These are phyloP conservation scores for Aphanocladium album DNA, from an alignment of 2,329 filamentous ascomycete species.

Conservation along the genomic window DNA sequence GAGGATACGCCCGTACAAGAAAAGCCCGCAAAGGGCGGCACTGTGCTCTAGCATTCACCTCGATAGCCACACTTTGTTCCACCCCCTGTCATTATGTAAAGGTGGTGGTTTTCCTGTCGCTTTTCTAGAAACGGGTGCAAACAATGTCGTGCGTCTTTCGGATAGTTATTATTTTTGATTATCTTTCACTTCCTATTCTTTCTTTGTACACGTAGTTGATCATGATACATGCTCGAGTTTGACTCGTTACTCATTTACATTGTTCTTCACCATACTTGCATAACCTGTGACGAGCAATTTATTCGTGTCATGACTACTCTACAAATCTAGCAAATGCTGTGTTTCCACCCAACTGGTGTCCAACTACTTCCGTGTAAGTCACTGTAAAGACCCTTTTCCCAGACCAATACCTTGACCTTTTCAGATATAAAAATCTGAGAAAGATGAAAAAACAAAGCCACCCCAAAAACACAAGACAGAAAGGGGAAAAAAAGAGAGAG, in stretches of 20 bases:
- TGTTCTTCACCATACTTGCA: no score
- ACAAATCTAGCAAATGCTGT: no score
- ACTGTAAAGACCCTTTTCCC: no score
- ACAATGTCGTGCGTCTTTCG: background rate
- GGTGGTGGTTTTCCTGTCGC: background rate
- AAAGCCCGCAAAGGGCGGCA: slow-evolving; percentile 9
- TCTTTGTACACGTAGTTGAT: background rate
- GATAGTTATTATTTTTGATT: background rate
- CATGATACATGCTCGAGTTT: background rate
- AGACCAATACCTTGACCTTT: no score
- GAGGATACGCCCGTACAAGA: slow-evolving; percentile 10
- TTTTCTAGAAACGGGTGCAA: background rate
- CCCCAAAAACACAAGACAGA: no score
- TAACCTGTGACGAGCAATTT: no score
- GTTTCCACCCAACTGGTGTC: no score
- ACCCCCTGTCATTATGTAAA: background rate
- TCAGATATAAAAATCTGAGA: no score
- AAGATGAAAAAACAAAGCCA: no score
- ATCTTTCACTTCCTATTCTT: background rate
- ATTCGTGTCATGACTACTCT: no score
- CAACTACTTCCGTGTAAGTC: no score
- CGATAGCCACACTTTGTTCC: background rate
- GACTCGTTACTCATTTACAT: no score
- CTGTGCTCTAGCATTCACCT: slow-evolving; percentile 8
- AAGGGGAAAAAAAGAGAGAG: background rate